A percentile compares a stretch with the other conserved stretches of the same genome.
Conservation (phyloP, 73 alveolate species). For the Paramecium tetraurelia region DNA sequence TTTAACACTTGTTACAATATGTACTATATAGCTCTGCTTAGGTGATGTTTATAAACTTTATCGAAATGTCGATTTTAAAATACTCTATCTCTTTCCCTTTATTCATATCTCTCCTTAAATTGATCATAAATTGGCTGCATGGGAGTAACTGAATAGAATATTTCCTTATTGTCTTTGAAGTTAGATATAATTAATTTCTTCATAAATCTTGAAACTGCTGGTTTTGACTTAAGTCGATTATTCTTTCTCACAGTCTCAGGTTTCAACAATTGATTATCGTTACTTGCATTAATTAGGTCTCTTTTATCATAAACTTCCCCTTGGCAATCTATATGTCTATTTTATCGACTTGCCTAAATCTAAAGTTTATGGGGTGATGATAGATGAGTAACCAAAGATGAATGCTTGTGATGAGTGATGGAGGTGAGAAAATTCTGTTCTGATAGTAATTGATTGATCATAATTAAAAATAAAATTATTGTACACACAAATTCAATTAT, state of each 20-base stretch:
- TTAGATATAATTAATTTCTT: background rate
- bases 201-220: background rate
- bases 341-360: background rate
- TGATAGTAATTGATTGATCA: background rate
- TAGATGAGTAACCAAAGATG: background rate
- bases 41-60: background rate
- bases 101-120: background rate
- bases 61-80: background rate
- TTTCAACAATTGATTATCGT: background rate
- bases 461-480: background rate
- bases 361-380: background rate
- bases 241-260: background rate
- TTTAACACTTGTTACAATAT: background rate
- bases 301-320: background rate
- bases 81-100: background rate
- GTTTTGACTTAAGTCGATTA: background rate
- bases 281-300: background rate
- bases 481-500: background rate
- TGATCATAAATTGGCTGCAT: background rate
- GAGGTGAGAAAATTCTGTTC: background rate
- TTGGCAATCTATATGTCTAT: background rate
- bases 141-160: background rate
- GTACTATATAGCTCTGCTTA: background rate
- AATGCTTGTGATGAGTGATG: background rate
- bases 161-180: background rate